Evolutionary conservation across 164 flowering plant species (phyloP), one percentile per base, ranked within the genome.

Genomic region (Berberis thunbergii): DNA sequence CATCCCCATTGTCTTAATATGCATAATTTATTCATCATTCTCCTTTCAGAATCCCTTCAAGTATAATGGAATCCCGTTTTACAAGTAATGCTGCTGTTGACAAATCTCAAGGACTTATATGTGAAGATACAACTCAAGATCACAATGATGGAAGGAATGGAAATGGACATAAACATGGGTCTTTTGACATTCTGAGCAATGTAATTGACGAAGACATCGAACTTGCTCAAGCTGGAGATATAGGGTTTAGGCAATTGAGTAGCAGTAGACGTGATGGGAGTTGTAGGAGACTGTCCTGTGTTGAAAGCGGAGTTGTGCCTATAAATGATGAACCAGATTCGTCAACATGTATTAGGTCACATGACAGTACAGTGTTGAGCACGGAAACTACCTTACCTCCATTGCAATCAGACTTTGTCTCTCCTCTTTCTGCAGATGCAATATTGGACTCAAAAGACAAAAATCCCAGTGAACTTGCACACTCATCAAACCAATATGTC

Each of bases 211-310:
- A 67, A 59, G 81, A 79, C 7, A 44, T 63, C 65, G 89, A 83
- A 70, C 78, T 80, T 60, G 84, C 96, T 10, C 82, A 82, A 66
- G 96, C 92, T 6, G 96, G 96, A 45, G 96, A 88, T 73, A 81
- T 80, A 53, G 96, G 96, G 44, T 92, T 83, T 61, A 69, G 87
- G 12, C 83, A 78, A 42, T 66, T 88, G 69, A 69, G 56, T 54
- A 84, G 85, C 74, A 76, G 61, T 10, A 75, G 81, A 64, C 26
- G 64, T 63, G 75, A 81, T 74, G 72, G 64, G 10, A 72, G 78
- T 70, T 65, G 76, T 13, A 78, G 78, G 43, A n/a, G 58, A 4
- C 63, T 63, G 41, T 78, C 75, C 3, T 78, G 79, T 41, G 1
- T 74, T 45, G 81, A 79, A 67, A 46, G 57, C 60, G 76, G 74